These are phyloP conservation scores for Aspergillus egyptiacus DNA, from an alignment of 495 filamentous ascomycete genomes.

Conservation along the genomic window DNA sequence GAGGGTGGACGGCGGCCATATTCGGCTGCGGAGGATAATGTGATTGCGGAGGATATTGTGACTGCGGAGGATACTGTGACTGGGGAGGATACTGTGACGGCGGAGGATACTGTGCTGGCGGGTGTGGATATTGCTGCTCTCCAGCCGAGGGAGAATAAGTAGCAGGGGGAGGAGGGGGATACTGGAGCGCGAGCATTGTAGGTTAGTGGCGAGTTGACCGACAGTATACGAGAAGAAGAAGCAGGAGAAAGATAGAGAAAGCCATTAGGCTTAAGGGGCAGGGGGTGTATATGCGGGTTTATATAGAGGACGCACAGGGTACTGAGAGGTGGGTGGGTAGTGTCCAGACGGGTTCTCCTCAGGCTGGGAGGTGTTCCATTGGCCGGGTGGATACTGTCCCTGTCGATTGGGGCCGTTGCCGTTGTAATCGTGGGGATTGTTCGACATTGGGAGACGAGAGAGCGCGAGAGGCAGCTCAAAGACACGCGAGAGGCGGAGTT, in stretches of 20 bases:
- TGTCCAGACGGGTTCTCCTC: constrained; percentile 35
- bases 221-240: constrained; percentile 4
- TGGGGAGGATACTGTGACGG: constrained; percentile 29
- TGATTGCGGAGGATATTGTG: constrained; percentile 29
- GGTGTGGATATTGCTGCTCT: constrained; percentile 33
- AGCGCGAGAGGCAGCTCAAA: constrained; percentile 19
- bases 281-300: neutral
- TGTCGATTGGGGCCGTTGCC: constrained; percentile 41
- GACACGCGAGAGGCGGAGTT: constrained; percentile 12
- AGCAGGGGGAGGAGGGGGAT: constrained; percentile 23
- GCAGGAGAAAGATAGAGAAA: constrained; percentile 4
- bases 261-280: neutral
- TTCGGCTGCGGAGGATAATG: constrained; percentile 31
- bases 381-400: constrained; percentile 43
- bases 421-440: constrained; percentile 36
- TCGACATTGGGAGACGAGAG: constrained; percentile 42
- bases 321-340: constrained; percentile 31
- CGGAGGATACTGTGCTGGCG: constrained; percentile 30
- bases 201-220: neutral
- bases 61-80: constrained; percentile 28
- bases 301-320: constrained; percentile 36
- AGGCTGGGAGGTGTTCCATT: constrained; percentile 41
- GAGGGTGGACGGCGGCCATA: constrained; percentile 40
- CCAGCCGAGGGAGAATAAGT: constrained; percentile 37
- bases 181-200: constrained; percentile 16